phyloP scores from a whole-genome alignment of 768 basidiomycete genomes.

The Lactarius tabidus region DNA sequence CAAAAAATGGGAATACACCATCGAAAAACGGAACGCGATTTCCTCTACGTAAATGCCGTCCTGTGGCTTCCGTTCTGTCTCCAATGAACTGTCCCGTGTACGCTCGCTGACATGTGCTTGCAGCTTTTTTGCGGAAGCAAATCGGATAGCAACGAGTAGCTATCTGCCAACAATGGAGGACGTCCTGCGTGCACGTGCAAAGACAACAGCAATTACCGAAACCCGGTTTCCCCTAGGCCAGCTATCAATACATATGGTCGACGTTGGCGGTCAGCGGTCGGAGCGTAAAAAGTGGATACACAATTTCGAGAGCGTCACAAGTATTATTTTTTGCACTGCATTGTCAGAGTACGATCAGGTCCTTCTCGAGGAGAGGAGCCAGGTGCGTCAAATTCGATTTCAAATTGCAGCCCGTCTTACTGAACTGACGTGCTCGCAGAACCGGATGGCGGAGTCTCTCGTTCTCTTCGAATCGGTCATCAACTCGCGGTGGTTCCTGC shows the following conservation, averaged over 20 bases:
- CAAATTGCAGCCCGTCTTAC: neutral
- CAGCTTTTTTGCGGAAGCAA: constrained; percentile 83
- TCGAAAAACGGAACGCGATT: neutral
- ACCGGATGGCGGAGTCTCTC: constrained; percentile 72
- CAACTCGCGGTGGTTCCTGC: constrained; percentile 50
- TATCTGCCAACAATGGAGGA: constrained; percentile 86
- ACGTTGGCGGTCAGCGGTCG: constrained; percentile 64
- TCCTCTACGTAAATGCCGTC: neutral
- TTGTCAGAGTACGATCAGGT: constrained; percentile 77
- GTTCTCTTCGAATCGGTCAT: constrained; percentile 63
- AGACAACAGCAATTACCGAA: constrained; percentile 88
- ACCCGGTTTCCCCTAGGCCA: constrained; percentile 74
- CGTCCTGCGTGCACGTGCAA: constrained; percentile 81
- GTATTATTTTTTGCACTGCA: constrained; percentile 73
- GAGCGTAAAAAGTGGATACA: constrained; percentile 61
- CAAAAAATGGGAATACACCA: too few relatives aligned
- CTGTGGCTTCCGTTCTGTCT: neutral
- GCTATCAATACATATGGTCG: constrained; percentile 63
- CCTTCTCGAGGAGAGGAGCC: constrained; percentile 60
- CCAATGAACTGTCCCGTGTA: neutral
- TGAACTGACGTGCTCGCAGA: constrained; percentile 38
- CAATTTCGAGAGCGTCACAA: constrained; percentile 76
- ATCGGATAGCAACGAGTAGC: constrained; percentile 75
- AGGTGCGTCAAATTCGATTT: constrained; percentile 39
- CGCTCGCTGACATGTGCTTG: neutral